Evolutionary conservation across 2,329 filamentous ascomycete species (phyloP), one percentile per base, ranked within the genome.

Genomic region (Talaromyces rugulosus): DNA sequence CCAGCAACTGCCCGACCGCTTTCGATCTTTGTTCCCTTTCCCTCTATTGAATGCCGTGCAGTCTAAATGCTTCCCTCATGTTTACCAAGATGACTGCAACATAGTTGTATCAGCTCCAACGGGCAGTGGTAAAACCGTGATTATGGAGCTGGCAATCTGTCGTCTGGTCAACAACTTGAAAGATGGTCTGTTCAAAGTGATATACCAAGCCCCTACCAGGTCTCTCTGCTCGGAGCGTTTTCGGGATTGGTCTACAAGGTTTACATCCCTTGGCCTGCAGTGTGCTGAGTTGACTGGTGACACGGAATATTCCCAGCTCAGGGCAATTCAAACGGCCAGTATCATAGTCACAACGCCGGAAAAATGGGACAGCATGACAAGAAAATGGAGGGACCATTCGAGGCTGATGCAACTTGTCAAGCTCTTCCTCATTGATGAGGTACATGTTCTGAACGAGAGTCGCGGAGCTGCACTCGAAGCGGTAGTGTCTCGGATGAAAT

Each of bases 271-370:
- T 62, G 86, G 85, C 23, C 75, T 95, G 14, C 80, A 84, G 62
- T 91, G 89, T 71, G 87, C 87, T 3, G 91, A 95, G 72, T 81
- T 96, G 62, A 96, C 92, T 3, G 91, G 92, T 1, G 92, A 96
- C 70, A 93, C 90, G 0, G 87, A 90, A 42, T 80, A 83, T 58
- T 75, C 78, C 5, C 87, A 93, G 66, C 80, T 92, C 63, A 81
- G 81, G 27, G 85, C 83, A 59, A 88, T 94, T 5, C 87, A 91
- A 63, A 85, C 82, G 67, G 91, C 91, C 3, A 88, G 87, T 54
- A 90, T 96, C 65, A 94, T 96, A 66, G 83, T 96, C 64, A 95
- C 92, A 0, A 96, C 91, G 0, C 91, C 92, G 0, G 91, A 96
- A 74, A 96, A 96, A 70, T 96, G 91, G 91, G 91, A 96, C 71